Evolutionary conservation across 345 rosid species (phyloP), one percentile per base, ranked within the genome.

Genomic region (Arabis alpina): DNA sequence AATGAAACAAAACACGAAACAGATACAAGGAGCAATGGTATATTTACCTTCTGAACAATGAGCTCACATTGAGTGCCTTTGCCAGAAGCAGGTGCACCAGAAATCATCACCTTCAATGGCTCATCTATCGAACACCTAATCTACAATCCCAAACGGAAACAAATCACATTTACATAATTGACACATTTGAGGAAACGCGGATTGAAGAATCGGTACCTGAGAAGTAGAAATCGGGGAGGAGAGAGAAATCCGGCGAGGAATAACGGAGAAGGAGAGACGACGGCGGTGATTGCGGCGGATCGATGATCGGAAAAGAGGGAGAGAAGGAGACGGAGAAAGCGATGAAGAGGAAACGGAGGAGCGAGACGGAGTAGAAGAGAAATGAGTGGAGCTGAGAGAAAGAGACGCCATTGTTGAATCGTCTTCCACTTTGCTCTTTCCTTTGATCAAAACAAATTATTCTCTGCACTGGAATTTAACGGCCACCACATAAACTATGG

Each of bases 51-150:
- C 10, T 84, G 80, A 68, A 81, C 94, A 39, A 89, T 86, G 59
- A 91, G 77, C 64, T 91, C 94, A 67, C 97, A 87, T 70, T 91
- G 98, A 64, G 98, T 86, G 54, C 98, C 94, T 81, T 91, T 93
- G 44, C 98, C 97, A 1, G 92, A 93, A 7, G 96, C 96, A 0
- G 97, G 93, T 28, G 97, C 97, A 36, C 98, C 97, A 0, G 94
- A 91, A 62, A 93, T 90, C 93, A 93, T 93, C 64, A 93, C 96
- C 78, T 87, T 90, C 77, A 93, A 40, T 0, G 97, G 87, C 77
- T 87, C 85, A 28, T 39, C 49, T 4, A 73, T 64, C 9, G 86
- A 93, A 83, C 93, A 82, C 62, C 52, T 66, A 54, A 88, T 56
- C 75, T 79, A 61, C 61, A 81, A 66, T 25, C 74, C 78, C 88